phyloP scores from a whole-genome alignment of 2,329 filamentous ascomycete species.

The Lecanosticta acicola region DNA sequence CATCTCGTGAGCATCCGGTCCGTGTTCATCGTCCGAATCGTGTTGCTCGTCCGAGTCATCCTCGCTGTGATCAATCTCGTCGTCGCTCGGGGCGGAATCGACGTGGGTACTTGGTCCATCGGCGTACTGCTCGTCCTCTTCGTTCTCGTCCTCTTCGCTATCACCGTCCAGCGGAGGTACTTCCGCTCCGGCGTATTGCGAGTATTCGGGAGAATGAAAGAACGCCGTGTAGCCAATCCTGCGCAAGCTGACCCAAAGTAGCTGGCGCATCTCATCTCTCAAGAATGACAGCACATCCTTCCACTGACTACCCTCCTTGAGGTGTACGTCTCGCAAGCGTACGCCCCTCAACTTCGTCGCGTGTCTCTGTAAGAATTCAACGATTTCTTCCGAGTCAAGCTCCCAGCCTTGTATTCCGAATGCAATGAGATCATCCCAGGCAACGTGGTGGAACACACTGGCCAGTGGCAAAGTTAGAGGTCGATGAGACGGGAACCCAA shows the following conservation, averaged over 20 bases:
- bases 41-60: constrained; percentile 28
- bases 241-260: constrained; percentile 59
- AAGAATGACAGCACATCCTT: constrained; percentile 54
- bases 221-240: constrained; percentile 55
- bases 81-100: constrained; percentile 35
- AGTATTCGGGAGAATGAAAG: constrained; percentile 43
- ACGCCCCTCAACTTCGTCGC: constrained; percentile 53
- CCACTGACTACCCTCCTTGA: constrained; percentile 57
- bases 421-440: constrained; percentile 56
- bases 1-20: constrained; percentile 37
- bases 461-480: constrained; percentile 55
- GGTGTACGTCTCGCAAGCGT: constrained; percentile 54
- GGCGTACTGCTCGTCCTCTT: constrained; percentile 14
- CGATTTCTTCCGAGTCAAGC: constrained; percentile 56
- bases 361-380: constrained; percentile 52
- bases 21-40: constrained; percentile 36
- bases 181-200: constrained; percentile 41
- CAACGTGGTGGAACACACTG: constrained; percentile 57
- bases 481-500: constrained; percentile 56
- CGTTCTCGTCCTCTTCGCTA: constrained; percentile 10
- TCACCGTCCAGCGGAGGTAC: constrained; percentile 39
- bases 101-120: constrained; percentile 34
- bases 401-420: constrained; percentile 63
- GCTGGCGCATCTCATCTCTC: constrained; percentile 49
- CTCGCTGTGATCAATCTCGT: constrained; percentile 32